A percentile compares a stretch with the other conserved stretches of the same genome.
Conservation (phyloP, 306 rosid genomes). For the Vigna mungo region DNA sequence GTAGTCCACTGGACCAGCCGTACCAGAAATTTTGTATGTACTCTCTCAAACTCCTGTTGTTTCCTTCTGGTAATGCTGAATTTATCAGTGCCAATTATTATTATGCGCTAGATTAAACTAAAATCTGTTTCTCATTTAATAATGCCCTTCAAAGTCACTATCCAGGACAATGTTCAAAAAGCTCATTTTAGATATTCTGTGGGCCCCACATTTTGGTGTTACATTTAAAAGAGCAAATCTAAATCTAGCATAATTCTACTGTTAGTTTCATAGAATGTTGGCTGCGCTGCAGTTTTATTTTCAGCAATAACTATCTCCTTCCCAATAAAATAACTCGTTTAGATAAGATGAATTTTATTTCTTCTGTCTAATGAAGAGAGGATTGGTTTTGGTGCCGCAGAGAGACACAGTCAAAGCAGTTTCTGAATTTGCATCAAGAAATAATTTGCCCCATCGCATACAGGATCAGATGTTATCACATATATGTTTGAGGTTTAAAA, state of each 20-base stretch:
- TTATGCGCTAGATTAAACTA: not conserved
- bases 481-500: slow-evolving; percentile 75
- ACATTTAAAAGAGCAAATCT: slow-evolving; percentile 29
- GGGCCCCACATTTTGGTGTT: slow-evolving; percentile 45
- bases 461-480: slow-evolving; percentile 92
- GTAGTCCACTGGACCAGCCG: slow-evolving; percentile 90
- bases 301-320: slow-evolving; percentile 28
- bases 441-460: slow-evolving; percentile 65
- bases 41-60: slow-evolving; percentile 2
- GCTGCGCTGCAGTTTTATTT: slow-evolving; percentile 21
- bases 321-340: slow-evolving; percentile 21
- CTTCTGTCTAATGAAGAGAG: slow-evolving; percentile 39
- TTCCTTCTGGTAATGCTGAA: slow-evolving; percentile 37
- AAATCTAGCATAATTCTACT: slow-evolving; percentile 15
- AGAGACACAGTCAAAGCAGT: slow-evolving; percentile 76
- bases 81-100: not conserved
- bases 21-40: slow-evolving; percentile 80
- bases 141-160: slow-evolving; percentile 43
- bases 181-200: slow-evolving; percentile 27
- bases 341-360: slow-evolving; percentile 43
- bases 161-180: slow-evolving; percentile 34
- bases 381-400: slow-evolving; percentile 52
- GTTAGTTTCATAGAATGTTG: slow-evolving; percentile 16
- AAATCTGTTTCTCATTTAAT: slow-evolving; percentile 41
- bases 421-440: slow-evolving; percentile 74